Conservation (phyloP, 768 basidiomycete species). For the Gloeostereum incarnatum region DNA sequence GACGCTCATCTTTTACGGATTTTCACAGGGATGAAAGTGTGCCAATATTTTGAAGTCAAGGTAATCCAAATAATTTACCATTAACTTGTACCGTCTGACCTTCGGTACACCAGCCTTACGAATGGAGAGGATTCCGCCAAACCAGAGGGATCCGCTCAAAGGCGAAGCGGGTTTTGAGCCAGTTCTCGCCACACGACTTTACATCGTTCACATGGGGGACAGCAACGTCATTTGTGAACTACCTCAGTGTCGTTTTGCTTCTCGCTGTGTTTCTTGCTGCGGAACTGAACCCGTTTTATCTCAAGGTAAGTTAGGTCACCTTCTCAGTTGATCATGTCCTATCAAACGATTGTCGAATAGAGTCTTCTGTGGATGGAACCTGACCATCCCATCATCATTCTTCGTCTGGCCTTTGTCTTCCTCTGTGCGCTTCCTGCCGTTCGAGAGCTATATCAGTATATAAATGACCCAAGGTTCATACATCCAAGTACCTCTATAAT, state of each 20-base stretch:
- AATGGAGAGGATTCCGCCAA: slow-evolving; percentile 78
- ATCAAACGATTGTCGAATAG: slow-evolving; percentile 21
- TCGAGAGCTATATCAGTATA: slow-evolving; percentile 76
- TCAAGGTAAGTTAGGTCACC: slow-evolving; percentile 46
- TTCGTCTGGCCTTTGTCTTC: slow-evolving; percentile 66
- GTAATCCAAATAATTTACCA: slow-evolving; percentile 19
- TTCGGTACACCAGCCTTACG: slow-evolving; percentile 50
- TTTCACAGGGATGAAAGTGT: slow-evolving; percentile 70
- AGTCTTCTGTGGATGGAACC: slow-evolving; percentile 82
- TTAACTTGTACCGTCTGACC: neutral
- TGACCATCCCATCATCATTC: slow-evolving; percentile 77
- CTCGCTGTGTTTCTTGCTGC: slow-evolving; percentile 76
- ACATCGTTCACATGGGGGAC: slow-evolving; percentile 87
- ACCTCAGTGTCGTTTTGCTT: slow-evolving; percentile 64
- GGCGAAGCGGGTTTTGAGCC: slow-evolving; percentile 69
- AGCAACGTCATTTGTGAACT: slow-evolving; percentile 63
- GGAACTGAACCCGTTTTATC: slow-evolving; percentile 82
- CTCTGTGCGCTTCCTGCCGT: slow-evolving; percentile 83
- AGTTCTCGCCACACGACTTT: slow-evolving; percentile 84
- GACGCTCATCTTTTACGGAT: slow-evolving; percentile 9
- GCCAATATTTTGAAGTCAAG: slow-evolving; percentile 84
- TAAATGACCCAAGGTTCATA: slow-evolving; percentile 68
- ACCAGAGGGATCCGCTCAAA: slow-evolving; percentile 72
- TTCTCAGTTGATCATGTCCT: slow-evolving; percentile 4
- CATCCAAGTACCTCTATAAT: slow-evolving; percentile 2